Evolutionary conservation across 2,329 filamentous ascomycete species (phyloP).

Genomic region (Paraconiothyrium brasiliense): DNA sequence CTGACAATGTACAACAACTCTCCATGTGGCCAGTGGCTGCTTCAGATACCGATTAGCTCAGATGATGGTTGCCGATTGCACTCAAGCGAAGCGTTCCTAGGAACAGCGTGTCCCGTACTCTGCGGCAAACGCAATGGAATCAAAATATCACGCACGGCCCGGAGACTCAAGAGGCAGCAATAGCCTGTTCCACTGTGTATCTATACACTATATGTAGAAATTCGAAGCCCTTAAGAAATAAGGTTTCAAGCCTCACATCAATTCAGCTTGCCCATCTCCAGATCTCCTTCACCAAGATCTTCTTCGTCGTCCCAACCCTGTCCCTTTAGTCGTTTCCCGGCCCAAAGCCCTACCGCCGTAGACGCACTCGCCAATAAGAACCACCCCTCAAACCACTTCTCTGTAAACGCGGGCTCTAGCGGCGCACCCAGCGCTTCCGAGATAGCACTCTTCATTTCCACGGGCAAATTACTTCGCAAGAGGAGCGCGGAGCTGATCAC

Average conservation of each 20-base stretch:
- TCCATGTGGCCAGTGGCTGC: background rate
- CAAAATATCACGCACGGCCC: no score
- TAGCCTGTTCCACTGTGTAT: background rate
- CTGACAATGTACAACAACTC: background rate
- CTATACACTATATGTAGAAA: background rate
- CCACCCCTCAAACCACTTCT: conserved; percentile 89
- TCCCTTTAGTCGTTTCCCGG: conserved; percentile 70
- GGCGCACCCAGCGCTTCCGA: conserved; percentile 80
- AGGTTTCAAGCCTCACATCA: conserved; percentile 35
- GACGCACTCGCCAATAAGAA: conserved; percentile 74
- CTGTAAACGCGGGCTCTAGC: conserved; percentile 75
- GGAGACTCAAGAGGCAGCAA: background rate
- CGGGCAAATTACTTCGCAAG: conserved; percentile 79
- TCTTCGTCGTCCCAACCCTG: conserved; percentile 50
- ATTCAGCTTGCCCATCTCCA: conserved; percentile 77
- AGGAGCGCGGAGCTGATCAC: conserved; percentile 83
- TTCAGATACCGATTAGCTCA: background rate
- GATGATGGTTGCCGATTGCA: background rate
- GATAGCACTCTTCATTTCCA: conserved; percentile 79
- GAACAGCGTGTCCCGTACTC: no score
- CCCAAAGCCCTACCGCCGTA: conserved; percentile 77
- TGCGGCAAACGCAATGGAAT: background rate
- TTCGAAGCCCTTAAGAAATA: background rate
- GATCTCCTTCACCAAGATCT: conserved; percentile 59
- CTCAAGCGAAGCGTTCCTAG: background rate